Conservation (phyloP, 2,329 filamentous ascomycete species). For the Fusarium graminum region DNA sequence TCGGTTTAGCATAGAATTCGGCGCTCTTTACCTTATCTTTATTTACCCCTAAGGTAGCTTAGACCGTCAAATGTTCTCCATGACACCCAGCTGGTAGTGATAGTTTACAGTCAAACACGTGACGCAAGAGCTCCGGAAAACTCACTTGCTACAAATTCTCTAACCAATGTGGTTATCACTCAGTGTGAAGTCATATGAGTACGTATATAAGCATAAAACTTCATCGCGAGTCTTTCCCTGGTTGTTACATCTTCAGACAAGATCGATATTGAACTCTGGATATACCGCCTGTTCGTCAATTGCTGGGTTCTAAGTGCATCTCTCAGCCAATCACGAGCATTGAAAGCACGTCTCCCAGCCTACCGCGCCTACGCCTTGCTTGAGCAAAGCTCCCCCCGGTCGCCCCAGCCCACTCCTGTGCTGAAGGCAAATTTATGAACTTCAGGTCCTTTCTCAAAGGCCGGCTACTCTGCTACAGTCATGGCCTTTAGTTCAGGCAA, state of each 20-base stretch:
- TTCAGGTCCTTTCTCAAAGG: constrained; percentile 45
- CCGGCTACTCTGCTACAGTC: constrained; percentile 56
- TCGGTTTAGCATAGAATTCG: too few species aligned
- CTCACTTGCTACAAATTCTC: constrained; percentile 21
- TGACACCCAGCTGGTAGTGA: constrained; percentile 5
- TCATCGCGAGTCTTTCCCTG: background rate
- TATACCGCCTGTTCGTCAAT: constrained; percentile 12
- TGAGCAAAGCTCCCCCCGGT: constrained; percentile 41
- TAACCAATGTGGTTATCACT: constrained; percentile 14
- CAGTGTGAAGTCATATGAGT: background rate
- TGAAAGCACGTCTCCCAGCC: constrained; percentile 44
- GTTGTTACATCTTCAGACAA: constrained; percentile 3
- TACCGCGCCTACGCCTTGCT: constrained; percentile 37
- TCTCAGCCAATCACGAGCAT: constrained; percentile 42
- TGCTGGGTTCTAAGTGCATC: constrained; percentile 21
- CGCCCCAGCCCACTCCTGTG: constrained; percentile 43
- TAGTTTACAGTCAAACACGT: constrained; percentile 47
- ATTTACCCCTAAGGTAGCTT: too few species aligned
- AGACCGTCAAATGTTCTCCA: too few species aligned
- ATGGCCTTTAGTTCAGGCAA: constrained; percentile 76
- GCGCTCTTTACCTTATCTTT: too few species aligned
- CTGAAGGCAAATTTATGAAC: constrained; percentile 49
- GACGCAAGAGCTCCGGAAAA: constrained; percentile 45
- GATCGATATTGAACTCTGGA: constrained; percentile 15
- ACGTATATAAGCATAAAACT: background rate